Base-by-base conservation (phyloP, 2,329 filamentous ascomycete species). In the Cordyceps javanica region DNA sequence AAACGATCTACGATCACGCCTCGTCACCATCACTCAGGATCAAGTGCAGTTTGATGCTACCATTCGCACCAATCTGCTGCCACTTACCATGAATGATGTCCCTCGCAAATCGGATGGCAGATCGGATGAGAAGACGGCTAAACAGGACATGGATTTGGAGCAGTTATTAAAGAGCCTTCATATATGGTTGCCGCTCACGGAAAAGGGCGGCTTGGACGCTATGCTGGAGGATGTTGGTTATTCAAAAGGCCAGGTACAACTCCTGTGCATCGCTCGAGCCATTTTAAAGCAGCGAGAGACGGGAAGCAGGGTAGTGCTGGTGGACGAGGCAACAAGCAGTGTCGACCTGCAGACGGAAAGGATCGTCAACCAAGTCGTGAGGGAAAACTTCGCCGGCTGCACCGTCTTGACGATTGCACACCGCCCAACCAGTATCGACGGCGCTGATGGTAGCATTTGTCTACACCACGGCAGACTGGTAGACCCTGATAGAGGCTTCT, bases 21-120 rank as follows among this genome's bases (percentile, higher is more conserved):
- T 49, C n/a, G n/a, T 65, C 10, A 60, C 48, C 32, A 60, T 65
- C 42, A 61, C 62, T 21, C 64, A 63, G 63, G 60, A 42, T 50
- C 45, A 64, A 39, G 56, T 63, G 19, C 56, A 50, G 28, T 63
- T 65, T 38, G 28, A 49, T 34, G 30, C n/a, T 9, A 49, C 25
- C n/a, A 49, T 49, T 49, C 46, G 46, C 19, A 36, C 28, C 46
- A 49, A 49, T n/a, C 19, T 49, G 19, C 46, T 49, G 5, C 46
- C 46, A 23, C 23, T 36, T 16, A 46, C 44, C 13, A 46, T 46
- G 44, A 46, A 46, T 32, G 25, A 30, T 3, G 16, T 3, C 8
- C 16, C 25, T 46, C 3, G 4, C 5, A 21, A n/a, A n/a, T n/a
- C n/a, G n/a, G n/a, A n/a, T n/a, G n/a, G n/a, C n/a, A n/a, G n/a